Percentiles rank a stretch among this genome's conserved stretches.
These are phyloP conservation scores for Aureobasidium sp. DNA, from an alignment of 2,329 filamentous ascomycete species.

Conservation along the genomic window DNA sequence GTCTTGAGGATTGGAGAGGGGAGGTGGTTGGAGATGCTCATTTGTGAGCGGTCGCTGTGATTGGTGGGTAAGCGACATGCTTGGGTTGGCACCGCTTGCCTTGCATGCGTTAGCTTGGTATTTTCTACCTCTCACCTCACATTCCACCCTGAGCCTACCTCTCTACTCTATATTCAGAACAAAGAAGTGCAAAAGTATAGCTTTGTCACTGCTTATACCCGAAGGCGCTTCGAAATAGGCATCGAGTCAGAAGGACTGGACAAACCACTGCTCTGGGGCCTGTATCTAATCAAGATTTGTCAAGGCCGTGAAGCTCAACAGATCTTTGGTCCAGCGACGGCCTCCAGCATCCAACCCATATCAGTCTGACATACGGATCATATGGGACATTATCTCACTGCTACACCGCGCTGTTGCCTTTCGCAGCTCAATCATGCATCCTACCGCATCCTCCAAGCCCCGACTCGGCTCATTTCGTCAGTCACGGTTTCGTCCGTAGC, in stretches of 20 bases:
- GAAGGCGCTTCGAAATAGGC: background rate
- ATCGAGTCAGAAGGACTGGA: background rate
- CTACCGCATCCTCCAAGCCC: constrained; percentile 5
- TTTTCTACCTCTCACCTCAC: constrained; percentile 10
- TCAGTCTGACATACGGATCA: constrained; percentile 10
- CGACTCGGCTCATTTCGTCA: constrained; percentile 3
- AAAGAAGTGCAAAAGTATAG: constrained; percentile 8
- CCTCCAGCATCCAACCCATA: constrained; percentile 13
- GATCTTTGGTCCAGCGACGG: constrained; percentile 9
- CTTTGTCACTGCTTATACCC: background rate
- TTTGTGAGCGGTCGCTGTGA: constrained; percentile 4
- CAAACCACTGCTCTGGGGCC: background rate
- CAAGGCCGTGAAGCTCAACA: constrained; percentile 5
- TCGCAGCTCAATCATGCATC: constrained; percentile 14
- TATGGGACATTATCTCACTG: constrained; percentile 3
- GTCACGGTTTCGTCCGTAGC: constrained; percentile 4
- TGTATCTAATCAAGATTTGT: background rate
- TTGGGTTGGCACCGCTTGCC: constrained; percentile 1
- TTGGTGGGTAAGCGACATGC: constrained; percentile 9
- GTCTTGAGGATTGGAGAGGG: background rate
- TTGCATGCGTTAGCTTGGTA: constrained; percentile 7
- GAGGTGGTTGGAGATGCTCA: constrained; percentile 13
- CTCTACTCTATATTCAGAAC: constrained; percentile 9
- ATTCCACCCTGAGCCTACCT: constrained; percentile 3
- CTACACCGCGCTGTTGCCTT: constrained; percentile 8